Evolutionary conservation across 805 yeast genomes (phyloP), one percentile per base, ranked within the genome.

Genomic region (Wickerhamiella dianesei): DNA sequence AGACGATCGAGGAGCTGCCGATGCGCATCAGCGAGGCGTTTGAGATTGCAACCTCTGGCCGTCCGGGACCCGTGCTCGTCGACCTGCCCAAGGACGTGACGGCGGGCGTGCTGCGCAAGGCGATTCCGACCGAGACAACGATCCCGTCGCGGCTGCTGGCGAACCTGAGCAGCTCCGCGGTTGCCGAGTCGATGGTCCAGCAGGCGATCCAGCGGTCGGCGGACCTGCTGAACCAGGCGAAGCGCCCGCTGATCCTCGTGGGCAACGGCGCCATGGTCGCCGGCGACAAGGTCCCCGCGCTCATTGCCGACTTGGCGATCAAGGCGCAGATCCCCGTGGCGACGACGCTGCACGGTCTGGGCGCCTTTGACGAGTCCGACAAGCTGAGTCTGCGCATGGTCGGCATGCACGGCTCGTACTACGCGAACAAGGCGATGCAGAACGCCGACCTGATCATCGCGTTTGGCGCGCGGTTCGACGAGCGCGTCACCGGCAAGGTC

Each of bases 71-170:
- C 13, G 98, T 92, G 46, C 74, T 92, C 58, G 96, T 92, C 41
- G 98, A 92, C 67, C 74, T 92, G 64, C 98, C 98, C 59, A 92
- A 92, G 71, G 97, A 92, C 63, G 96, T 92, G 54, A 92, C 97
- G 18, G 95, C 95, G 39, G 82, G 95, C 19, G 74, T 92, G 53
- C 74, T 92, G 59, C 77, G 82, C 59, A 77, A 80, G 55, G 81
- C 95, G 49, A 87, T 92, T 56, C 98, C 98, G 48, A 82, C 94
- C 43, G 73, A 86, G 55, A 94, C 96, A 21, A 76, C 82, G 44
- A 62, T 68, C 41, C 72, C 72, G 4, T 67, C 78, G 17, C 65
- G 69, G 37, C 78, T 94, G 22, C 71, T 87, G 55, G 73, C 74
- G 45, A 79, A 75, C 58, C 71, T 87, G 59, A 82, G 94, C 25